Evolutionary conservation across 2,329 filamentous ascomycete species (phyloP), one percentile per base, ranked within the genome.

Genomic region (Fusarium sp.): DNA sequence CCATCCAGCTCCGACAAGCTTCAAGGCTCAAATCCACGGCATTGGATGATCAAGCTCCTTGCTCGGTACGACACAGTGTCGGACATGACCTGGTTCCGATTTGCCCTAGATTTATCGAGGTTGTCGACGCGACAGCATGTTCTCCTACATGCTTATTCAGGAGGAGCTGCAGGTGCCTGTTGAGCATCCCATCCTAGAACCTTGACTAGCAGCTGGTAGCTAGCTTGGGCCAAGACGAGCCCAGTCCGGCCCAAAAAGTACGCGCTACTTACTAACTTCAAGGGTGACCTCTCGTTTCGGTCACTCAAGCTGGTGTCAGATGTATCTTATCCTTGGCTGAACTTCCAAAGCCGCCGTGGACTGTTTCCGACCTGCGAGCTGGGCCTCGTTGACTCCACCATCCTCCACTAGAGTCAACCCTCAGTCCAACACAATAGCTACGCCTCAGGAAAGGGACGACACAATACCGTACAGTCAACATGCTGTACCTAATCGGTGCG

Each of bases 201-300:
- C 40, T 47, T 50, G 58, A 56, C 61, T 71, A 71, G 68, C 61
- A 53, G n/a, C 57, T 69, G 30, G 61, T 71, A 71, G 65, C 66
- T 71, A 71, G 65, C 66, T 61, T 50, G 53, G 51, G 51, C 65
- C 68, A 72, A 64, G 65, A 61, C 58, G 55, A 67, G 50, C 55
- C 52, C 52, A 54, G 39, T 36, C 46, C 47, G 39, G 28, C 23
- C 63, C 57, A 69, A 47, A 43, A 48, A 12, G 30, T 41, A 51
- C 37, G 57, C 64, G 40, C 51, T 65, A 52, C 63, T 55, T 41
- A 55, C 56, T 65, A 48, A 59, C 39, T 57, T 68, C 67, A 50
- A 56, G 54, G n/a, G 55, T 68, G 63, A 70, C 70, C 52, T 61
- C 60, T 56, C 37, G 46, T 55, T 23, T 23, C 18, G 18, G 55